Percentiles rank a stretch among this genome's conserved stretches.
These are phyloP conservation scores for Hydnomerulius pinastri DNA, from an alignment of 768 basidiomycete species.

Conservation along the genomic window DNA sequence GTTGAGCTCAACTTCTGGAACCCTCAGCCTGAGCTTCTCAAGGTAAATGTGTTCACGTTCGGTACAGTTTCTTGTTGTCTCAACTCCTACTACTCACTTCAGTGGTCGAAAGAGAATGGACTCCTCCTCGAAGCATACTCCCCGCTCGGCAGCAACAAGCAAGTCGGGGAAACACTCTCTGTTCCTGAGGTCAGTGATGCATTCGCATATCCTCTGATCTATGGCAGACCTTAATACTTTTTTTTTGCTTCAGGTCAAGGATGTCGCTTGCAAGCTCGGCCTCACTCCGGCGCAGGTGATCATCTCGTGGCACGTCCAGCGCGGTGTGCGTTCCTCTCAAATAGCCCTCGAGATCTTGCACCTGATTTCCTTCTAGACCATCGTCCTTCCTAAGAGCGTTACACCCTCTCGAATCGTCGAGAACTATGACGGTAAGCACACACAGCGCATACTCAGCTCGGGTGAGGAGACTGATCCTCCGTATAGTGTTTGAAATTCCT, in stretches of 20 bases:
- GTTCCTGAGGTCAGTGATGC: constrained; percentile 48
- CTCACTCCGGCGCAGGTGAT: constrained; percentile 77
- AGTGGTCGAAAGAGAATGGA: constrained; percentile 70
- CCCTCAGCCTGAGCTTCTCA: constrained; percentile 74
- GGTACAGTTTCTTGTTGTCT: not conserved
- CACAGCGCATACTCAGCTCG: not conserved
- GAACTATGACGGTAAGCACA: constrained; percentile 62
- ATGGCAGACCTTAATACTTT: not conserved
- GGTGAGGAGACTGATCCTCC: not conserved
- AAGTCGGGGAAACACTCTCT: constrained; percentile 58
- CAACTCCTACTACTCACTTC: not conserved
- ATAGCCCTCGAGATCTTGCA: too few species aligned
- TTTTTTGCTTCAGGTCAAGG: constrained; percentile 42
- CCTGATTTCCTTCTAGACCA: constrained; percentile 50
- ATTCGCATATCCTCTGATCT: not conserved
- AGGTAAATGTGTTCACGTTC: constrained; percentile 40
- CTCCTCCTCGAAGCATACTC: constrained; percentile 77
- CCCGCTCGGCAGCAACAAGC: constrained; percentile 64
- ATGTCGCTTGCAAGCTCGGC: constrained; percentile 59
- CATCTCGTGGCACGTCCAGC: constrained; percentile 76
- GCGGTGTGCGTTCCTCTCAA: constrained; percentile 52
- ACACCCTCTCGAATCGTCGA: constrained; percentile 66
- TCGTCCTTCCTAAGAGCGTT: constrained; percentile 79
- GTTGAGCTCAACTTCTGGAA: constrained; percentile 79
- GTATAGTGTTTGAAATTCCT: constrained; percentile 35